Evolutionary conservation across 495 filamentous ascomycete species (phyloP), one percentile per base, ranked within the genome.

Genomic region (Physcia stellaris): DNA sequence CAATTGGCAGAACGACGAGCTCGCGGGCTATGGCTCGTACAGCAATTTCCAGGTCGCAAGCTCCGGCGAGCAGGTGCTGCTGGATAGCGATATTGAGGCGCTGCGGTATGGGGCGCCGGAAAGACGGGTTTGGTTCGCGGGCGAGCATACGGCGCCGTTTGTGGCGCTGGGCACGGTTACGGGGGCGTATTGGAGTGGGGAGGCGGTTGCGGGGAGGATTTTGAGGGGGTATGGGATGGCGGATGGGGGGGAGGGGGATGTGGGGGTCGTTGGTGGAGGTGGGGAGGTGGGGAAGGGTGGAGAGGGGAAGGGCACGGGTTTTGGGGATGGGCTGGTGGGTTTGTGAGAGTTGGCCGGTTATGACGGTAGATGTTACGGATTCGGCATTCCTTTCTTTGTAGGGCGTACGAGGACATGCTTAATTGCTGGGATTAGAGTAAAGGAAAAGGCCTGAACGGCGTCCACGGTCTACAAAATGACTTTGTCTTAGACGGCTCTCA

Each of bases 101-200:
- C 72, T 94, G 63, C 64, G 86, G 22, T 59, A 69, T 2, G 88
- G 86, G 0, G 59, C 82, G 30, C 66, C 73, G 4, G 73, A 70
- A 10, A 66, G 81, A 13, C 75, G 79, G 1, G 46, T 95, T 3
- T 98, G 87, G 87, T 73, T 95, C 47, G 90, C 88, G 1, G 88
- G 88, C 0, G 88, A 98, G 57, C 90, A 95, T 60, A 94, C 87
- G 20, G 76, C 85, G 19, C 88, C 88, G 20, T 92, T 94, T 57
- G 74, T 87, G 15, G 84, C 82, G 12, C 55, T 93, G 35, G 87
- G 87, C 1, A 94, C 86, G 6, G 80, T 76, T 9, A 87, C 84
- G 2, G 87, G 87, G 2, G 87, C 87, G 9, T 95, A 85, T 45
- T 93, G 84, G 86, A 86, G 83, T 55, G 88, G 88, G 1, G 83